Evolutionary conservation across 1,139 yeast species (phyloP), one percentile per base, ranked within the genome.

Genomic region (Suhomyces yuchorum): DNA sequence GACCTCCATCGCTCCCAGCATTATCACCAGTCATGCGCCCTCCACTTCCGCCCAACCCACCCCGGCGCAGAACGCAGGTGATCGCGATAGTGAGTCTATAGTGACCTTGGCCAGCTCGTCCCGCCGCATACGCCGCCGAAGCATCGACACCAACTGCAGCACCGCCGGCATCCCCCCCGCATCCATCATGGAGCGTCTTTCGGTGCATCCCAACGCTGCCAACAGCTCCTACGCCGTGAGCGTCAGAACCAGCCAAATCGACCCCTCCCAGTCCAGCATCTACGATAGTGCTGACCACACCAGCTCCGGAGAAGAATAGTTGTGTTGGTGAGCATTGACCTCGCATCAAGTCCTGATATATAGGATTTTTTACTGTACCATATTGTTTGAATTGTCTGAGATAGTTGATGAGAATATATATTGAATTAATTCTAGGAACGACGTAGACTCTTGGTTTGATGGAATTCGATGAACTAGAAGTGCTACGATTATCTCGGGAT

Each of bases 121-220:
- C 4, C 61, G 84, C 44, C 66, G 81, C 47, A 59, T 68, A 19
- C 65, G 83, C 51, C 67, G 84, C 54, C 63, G 82, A 51, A 80
- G 85, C 35, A 62, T 78, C 23, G 85, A 80, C 46, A 81, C 86
- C 11, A 81, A 79, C 54, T 77, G 85, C 40, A 79, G 84, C 52
- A 78, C 84, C 1, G 70, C 81, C 9, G 85, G 85, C 0, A 82
- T 82, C n/a, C 80, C 86, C 1, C 86, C 87, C 0, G 84, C 85
- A 2, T 79, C 84, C 51, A 81, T 82, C 9, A 66, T 81, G 70
- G 86, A 81, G 52, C 66, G 85, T 49, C 66, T 76, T 36, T 62
- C 69, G 19, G 69, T 69, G 17, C 66, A 66, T 28, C 71, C 71
- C 5, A 65, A 61, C 3, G 62, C 71, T 17, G 70, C 65, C 18